These are phyloP conservation scores for Vachellia pachyceras DNA, from an alignment of 306 rosid genomes.

Conservation along the genomic window DNA sequence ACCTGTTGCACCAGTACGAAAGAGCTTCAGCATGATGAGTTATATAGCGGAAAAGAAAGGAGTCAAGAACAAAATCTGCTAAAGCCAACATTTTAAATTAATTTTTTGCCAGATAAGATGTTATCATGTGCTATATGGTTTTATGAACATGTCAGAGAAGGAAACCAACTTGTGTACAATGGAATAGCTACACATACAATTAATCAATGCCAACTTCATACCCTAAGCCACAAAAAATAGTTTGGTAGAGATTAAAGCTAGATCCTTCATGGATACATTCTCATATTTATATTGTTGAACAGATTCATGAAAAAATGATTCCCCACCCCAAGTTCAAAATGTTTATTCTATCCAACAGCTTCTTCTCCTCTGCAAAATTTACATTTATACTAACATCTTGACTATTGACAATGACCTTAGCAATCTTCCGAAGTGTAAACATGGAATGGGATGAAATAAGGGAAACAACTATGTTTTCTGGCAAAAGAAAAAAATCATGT, in stretches of 20 bases:
- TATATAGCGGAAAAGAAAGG: not conserved
- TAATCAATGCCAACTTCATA: constrained; percentile 16
- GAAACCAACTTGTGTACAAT: constrained; percentile 31
- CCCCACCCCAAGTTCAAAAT: not conserved
- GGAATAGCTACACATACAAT: not conserved
- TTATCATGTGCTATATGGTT: too few species aligned
- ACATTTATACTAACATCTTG: constrained; percentile 12
- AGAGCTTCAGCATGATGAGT: constrained; percentile 27
- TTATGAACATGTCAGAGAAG: constrained; percentile 12
- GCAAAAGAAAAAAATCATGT: constrained; percentile 25
- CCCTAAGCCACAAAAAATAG: constrained; percentile 20
- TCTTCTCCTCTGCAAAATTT: constrained; percentile 21
- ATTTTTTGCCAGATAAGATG: too few species aligned
- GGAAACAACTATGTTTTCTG: constrained; percentile 3
- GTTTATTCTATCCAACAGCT: constrained; percentile 3
- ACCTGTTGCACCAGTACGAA: constrained; percentile 58
- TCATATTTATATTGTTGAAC: not conserved
- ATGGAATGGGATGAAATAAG: constrained; percentile 16
- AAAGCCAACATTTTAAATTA: constrained; percentile 12
- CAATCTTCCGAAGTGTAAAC: constrained; percentile 31
- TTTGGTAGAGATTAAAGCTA: constrained; percentile 1
- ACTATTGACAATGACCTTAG: constrained; percentile 5
- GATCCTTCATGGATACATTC: constrained; percentile 17
- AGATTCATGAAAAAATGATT: constrained; percentile 6
- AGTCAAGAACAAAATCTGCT: not conserved